phyloP scores from a whole-genome alignment of 805 yeast species.

The Yamadazyma phyllophila region DNA sequence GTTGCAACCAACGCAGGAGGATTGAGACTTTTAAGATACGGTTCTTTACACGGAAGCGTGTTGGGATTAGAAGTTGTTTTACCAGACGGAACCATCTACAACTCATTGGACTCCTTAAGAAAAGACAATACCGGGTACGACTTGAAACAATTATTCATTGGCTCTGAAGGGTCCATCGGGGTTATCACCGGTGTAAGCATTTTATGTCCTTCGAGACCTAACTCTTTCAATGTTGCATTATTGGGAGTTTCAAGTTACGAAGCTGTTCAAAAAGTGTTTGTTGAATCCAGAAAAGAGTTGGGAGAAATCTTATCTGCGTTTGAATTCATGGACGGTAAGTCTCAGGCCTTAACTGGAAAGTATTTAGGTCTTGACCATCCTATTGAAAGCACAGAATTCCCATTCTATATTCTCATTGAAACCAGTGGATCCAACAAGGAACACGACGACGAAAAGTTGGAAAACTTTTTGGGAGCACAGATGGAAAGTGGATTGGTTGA shows the following conservation, averaged over 20 bases:
- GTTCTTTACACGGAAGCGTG: slow-evolving; percentile 89
- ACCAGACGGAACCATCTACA: slow-evolving; percentile 79
- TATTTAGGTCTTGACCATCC: slow-evolving; percentile 69
- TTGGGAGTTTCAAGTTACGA: slow-evolving; percentile 80
- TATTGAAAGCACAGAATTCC: slow-evolving; percentile 70
- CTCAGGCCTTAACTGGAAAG: slow-evolving; percentile 61
- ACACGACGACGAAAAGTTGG: slow-evolving; percentile 90
- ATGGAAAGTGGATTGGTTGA: slow-evolving; percentile 81
- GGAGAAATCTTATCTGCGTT: slow-evolving; percentile 88
- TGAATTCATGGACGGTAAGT: slow-evolving; percentile 84
- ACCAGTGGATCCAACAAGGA: slow-evolving; percentile 94
- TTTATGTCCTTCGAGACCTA: slow-evolving; percentile 85
- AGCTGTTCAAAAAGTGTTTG: slow-evolving; percentile 79
- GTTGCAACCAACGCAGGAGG: slow-evolving; percentile 98
- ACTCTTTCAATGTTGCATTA: slow-evolving; percentile 82
- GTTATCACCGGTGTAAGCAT: slow-evolving; percentile 87
- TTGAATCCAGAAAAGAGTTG: slow-evolving; percentile 71
- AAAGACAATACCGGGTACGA: slow-evolving; percentile 97
- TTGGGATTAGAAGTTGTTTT: slow-evolving; percentile 91
- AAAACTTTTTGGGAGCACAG: slow-evolving; percentile 73
- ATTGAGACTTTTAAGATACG: slow-evolving; percentile 78
- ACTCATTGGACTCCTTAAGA: slow-evolving; percentile 80
- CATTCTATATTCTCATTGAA: slow-evolving; percentile 89
- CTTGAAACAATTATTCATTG: slow-evolving; percentile 87
- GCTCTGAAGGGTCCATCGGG: slow-evolving; percentile 92